Percentiles rank a stretch among this genome's conserved stretches.
Conservation (phyloP, 2,329 filamentous ascomycete genomes). For the Xylariaceae sp. region DNA sequence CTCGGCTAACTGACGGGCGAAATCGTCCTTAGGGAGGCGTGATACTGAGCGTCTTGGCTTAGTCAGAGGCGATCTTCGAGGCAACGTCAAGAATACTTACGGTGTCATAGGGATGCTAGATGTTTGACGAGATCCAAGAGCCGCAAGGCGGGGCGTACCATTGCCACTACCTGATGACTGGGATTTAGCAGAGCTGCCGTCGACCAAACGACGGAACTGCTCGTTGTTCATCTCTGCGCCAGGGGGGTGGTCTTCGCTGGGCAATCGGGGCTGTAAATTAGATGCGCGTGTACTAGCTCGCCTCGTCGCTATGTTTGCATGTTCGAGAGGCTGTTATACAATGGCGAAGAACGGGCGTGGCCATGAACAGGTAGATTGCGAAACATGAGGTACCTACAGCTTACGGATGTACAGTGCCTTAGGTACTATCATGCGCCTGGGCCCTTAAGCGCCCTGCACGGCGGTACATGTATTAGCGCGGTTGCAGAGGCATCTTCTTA, state of each 20-base stretch:
- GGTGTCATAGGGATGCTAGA: constrained; percentile 93
- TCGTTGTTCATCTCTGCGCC: constrained; percentile 77
- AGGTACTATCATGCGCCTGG: too few relatives aligned
- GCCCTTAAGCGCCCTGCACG: too few relatives aligned
- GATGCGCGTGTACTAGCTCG: neutral
- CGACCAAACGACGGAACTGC: constrained; percentile 80
- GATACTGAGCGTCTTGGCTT: constrained; percentile 59
- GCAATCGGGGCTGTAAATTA: neutral
- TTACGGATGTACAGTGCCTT: too few relatives aligned
- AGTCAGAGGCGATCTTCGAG: constrained; percentile 9
- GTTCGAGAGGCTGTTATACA: too few relatives aligned
- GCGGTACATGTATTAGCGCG: too few relatives aligned
- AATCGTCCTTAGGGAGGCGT: constrained; percentile 57
- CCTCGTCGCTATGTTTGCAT: neutral
- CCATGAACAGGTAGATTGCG: too few relatives aligned
- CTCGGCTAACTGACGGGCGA: constrained; percentile 80
- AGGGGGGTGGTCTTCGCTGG: too few relatives aligned
- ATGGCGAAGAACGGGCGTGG: too few relatives aligned
- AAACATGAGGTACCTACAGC: too few relatives aligned
- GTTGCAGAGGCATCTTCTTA: too few relatives aligned
- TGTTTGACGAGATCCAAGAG: constrained; percentile 72
- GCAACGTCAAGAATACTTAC: constrained; percentile 45
- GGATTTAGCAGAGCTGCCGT: constrained; percentile 42
- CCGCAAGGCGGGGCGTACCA: constrained; percentile 30
- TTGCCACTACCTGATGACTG: constrained; percentile 31